Evolutionary conservation across 2,329 filamentous ascomycete genomes (phyloP), one percentile per base, ranked within the genome.

Genomic region (Pseudopyrenochaeta lycopersici): DNA sequence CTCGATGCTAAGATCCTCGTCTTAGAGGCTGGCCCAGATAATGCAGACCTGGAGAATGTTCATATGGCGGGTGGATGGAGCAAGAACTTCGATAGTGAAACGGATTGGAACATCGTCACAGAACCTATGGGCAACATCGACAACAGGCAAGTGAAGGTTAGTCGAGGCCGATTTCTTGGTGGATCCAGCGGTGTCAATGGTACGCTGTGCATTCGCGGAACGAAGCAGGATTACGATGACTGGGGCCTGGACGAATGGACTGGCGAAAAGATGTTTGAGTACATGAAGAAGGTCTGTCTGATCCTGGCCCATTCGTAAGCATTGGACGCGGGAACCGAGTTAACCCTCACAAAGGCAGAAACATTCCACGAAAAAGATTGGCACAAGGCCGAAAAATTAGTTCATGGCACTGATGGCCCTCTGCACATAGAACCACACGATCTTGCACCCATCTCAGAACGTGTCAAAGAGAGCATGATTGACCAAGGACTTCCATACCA

Each of bases 401-500:
- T 75, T 7, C 85, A 88, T 56, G 71, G 70, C 0, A 65, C 56
- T 1, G 68, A 76, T 9, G 85, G 85, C 0, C 81, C 80, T 17
- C 73, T 88, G 1, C 79, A 85, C 46, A 83, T 78, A 6, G 84
- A 84, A 57, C 85, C 84, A 0, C 83, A 87, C 54, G 83, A 86
- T 54, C 72, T 85, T 1, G 83, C 83, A 2, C 84, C 84, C 1
- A 87, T 88, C 30, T 85, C 84, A 2, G 72, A 85, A 39, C 76
- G 82, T 27, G 68, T 87, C 9, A 73, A 82, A 23, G 78, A 86
- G 42, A 86, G 84, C 0, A 81, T 86, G 71, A 71, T 83, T 7
- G 82, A 81, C 1, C 73, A 81, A 54, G 85, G 84, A 49, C 68
- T 88, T 0, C 79, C 81, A 0, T 74, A 85, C n/a, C 78, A 84